phyloP scores from a whole-genome alignment of 2,329 filamentous ascomycete species.

The Claviceps lovelessii region DNA sequence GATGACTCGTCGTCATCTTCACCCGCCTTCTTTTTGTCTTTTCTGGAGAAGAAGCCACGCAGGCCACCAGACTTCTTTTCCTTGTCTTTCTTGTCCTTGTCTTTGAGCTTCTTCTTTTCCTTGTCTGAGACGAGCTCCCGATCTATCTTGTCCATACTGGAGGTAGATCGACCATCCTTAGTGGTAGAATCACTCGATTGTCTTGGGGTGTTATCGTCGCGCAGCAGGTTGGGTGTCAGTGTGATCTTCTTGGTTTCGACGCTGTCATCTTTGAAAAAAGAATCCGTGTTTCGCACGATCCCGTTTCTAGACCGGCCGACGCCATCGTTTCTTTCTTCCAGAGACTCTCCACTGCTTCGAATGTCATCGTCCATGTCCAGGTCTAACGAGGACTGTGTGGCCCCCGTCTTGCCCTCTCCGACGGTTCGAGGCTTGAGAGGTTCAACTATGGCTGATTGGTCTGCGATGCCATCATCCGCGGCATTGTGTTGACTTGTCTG shows the following conservation, averaged over 20 bases:
- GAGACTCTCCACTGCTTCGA: conserved; percentile 51
- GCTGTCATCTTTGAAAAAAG: conserved; percentile 92
- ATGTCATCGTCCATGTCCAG: conserved; percentile 20
- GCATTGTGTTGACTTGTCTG: conserved; percentile 10
- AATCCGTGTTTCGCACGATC: conserved; percentile 80
- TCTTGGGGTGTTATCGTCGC: conserved; percentile 56
- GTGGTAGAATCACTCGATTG: conserved; percentile 33
- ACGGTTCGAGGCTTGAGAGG: conserved; percentile 35
- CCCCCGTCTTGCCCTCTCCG: conserved; percentile 26
- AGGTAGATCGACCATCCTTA: conserved; percentile 38
- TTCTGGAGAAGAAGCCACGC: conserved; percentile 48
- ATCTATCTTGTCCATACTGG: conserved; percentile 59
- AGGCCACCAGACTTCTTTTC: conserved; percentile 44
- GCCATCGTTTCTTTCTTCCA: conserved; percentile 38
- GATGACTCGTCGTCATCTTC: conserved; percentile 46
- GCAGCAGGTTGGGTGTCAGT: conserved; percentile 78
- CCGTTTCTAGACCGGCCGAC: conserved; percentile 63
- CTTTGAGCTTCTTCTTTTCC: conserved; percentile 63
- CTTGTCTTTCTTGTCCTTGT: conserved; percentile 62
- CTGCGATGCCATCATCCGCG: conserved; percentile 23
- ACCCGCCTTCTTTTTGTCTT: conserved; percentile 42
- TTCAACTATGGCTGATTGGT: conserved; percentile 41
- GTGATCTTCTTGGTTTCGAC: conserved; percentile 96
- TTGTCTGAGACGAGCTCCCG: conserved; percentile 44
- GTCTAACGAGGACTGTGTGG: conserved; percentile 17